Base-by-base conservation (phyloP, 75 land plant species). In the Ceratopteris richardii region DNA sequence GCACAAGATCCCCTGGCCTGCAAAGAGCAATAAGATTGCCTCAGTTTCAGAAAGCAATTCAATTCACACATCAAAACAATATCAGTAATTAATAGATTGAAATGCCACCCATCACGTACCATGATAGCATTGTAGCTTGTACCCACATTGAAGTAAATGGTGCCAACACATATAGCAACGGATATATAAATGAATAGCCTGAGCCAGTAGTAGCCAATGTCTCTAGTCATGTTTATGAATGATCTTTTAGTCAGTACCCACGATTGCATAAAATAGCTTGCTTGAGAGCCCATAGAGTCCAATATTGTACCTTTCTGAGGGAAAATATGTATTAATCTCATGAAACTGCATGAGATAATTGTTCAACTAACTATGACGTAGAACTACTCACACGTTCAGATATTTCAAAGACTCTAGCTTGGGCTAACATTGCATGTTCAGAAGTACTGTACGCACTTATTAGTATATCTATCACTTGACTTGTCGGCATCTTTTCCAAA, bases 201-300 rank as follows among this genome's bases (percentile, higher is more conserved):
- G 29, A 94, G 70, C 98, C 98, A 94, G 66, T 94, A 94, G 63
- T 94, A 94, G 0, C 98, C 98, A 31, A 85, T 86, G 66, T 94
- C 95, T 63, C 95, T 80, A 0, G 95, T 80, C 98, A 94, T 94
- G 77, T 94, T 94, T 13, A 88, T 57, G 31, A 85, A 88, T 1
- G 98, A 94, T 21, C 98, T 82, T 29, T 70, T 82, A 2, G 84
- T 85, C 21, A 94, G 66, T 17, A 77, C 79, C 65, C 28, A 76
- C 6, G 79, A 61, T 64, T 94, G 98, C 83, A 83, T 90, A 40
- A 75, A 61, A 73, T 85, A 88, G 64, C 98, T 86, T 9, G 98
- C 98, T 55, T 85, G 90, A 57, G 95, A 88, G 9, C 95, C 98
- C 18, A n/a, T 31, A 44, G 80, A 79, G 59, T 88, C 98, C 56